These are phyloP conservation scores for Leishmania turanica DNA, from an alignment of 208 protist genomes.

Conservation along the genomic window DNA sequence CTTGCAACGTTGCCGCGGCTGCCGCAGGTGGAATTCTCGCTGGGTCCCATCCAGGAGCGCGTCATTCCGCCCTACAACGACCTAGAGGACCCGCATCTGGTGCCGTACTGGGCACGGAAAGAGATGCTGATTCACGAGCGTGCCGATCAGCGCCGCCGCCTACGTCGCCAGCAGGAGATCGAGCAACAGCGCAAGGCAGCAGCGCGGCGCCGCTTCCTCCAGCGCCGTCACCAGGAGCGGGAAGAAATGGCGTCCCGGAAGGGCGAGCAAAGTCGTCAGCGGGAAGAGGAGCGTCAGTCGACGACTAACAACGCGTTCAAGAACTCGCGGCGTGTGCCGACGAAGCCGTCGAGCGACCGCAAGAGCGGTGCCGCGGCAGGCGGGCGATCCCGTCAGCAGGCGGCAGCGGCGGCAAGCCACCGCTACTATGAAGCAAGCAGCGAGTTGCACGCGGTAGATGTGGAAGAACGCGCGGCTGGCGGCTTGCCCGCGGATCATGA, in stretches of 20 bases:
- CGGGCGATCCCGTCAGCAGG: constrained; percentile 14
- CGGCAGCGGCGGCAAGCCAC: constrained; percentile 9
- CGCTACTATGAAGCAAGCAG: constrained; percentile 18
- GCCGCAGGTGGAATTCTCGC: constrained; percentile 70
- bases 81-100: constrained; percentile 80
- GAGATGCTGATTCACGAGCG: constrained; percentile 66
- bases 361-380: neutral
- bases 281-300: constrained; percentile 18
- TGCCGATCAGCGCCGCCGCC: constrained; percentile 41
- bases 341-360: constrained; percentile 8
- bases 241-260: constrained; percentile 56
- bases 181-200: constrained; percentile 44
- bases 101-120: constrained; percentile 71
- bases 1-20: constrained; percentile 31
- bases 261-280: constrained; percentile 38
- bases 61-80: constrained; percentile 82
- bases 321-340: constrained; percentile 4
- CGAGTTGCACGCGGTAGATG: neutral
- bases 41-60: constrained; percentile 71
- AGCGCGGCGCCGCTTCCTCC: constrained; percentile 59
- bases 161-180: constrained; percentile 43
- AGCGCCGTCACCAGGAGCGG: constrained; percentile 60
- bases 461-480: constrained; percentile 7
- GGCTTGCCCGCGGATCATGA: constrained; percentile 12
- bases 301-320: neutral